Evolutionary conservation across 768 basidiomycete species (phyloP).

Genomic region (Sarcomyxa edulis): DNA sequence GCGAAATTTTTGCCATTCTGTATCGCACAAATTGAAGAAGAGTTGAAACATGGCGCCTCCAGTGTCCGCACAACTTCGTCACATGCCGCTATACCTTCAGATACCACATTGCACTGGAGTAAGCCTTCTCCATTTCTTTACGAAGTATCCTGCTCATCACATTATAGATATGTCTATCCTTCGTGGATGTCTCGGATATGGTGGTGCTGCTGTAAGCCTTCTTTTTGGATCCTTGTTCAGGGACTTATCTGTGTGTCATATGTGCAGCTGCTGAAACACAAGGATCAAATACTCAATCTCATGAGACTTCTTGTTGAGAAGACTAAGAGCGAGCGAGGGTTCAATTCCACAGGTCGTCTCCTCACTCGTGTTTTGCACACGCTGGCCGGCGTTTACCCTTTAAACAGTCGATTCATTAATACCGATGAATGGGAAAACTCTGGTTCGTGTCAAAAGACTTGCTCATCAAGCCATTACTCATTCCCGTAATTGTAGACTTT

Average conservation of each 20-base stretch:
- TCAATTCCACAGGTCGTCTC: constrained; percentile 72
- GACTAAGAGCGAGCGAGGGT: constrained; percentile 86
- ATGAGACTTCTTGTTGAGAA: constrained; percentile 66
- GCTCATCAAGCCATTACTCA: constrained; percentile 9
- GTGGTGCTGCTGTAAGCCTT: constrained; percentile 51
- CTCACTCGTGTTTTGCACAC: constrained; percentile 73
- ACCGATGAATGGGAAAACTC: constrained; percentile 71
- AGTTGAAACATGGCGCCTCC: constrained; percentile 87
- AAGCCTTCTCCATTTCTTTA: constrained; percentile 19
- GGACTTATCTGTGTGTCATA: neutral
- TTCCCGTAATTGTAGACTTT: constrained; percentile 43
- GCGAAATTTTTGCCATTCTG: constrained; percentile 80
- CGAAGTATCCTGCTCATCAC: constrained; percentile 1
- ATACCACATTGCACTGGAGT: constrained; percentile 95
- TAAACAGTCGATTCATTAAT: constrained; percentile 80
- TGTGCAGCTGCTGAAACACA: constrained; percentile 63
- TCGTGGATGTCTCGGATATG: constrained; percentile 76
- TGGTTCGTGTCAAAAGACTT: constrained; percentile 48
- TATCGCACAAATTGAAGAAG: constrained; percentile 69
- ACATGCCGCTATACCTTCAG: constrained; percentile 69
- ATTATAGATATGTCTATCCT: constrained; percentile 71
- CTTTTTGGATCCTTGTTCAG: neutral
- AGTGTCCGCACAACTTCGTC: constrained; percentile 77
- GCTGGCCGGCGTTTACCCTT: constrained; percentile 68
- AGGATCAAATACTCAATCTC: constrained; percentile 56